Percentiles rank a stretch among this genome's conserved stretches.
Evolutionary conservation across 768 basidiomycete genomes (phyloP).

Genomic region (Cystofilobasidium ferigula): DNA sequence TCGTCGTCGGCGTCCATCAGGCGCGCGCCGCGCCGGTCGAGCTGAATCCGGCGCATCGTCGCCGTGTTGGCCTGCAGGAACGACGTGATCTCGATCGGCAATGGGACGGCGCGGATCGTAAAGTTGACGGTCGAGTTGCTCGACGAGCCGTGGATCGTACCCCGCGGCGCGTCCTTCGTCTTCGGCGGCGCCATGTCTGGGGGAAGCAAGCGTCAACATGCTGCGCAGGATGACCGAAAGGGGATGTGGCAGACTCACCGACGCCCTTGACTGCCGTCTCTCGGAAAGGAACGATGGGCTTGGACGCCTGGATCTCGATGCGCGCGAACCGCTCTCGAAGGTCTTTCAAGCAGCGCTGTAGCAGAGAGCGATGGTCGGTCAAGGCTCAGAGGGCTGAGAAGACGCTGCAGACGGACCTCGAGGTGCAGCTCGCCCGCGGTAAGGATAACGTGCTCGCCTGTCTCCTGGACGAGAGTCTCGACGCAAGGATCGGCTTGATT

Average conservation of each 20-base stretch:
- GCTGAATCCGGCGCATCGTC: slow-evolving; percentile 53
- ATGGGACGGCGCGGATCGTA: slow-evolving; percentile 67
- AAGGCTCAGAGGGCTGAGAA: not conserved
- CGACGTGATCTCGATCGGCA: slow-evolving; percentile 58
- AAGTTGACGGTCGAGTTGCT: slow-evolving; percentile 64
- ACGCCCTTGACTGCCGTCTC: slow-evolving; percentile 76
- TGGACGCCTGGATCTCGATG: slow-evolving; percentile 82
- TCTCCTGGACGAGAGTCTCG: slow-evolving; percentile 91
- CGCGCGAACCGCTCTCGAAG: slow-evolving; percentile 88
- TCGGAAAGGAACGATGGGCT: slow-evolving; percentile 94
- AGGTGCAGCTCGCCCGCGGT: slow-evolving; percentile 92
- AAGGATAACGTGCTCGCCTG: slow-evolving; percentile 92
- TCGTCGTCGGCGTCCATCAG: slow-evolving; percentile 29
- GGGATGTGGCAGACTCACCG: slow-evolving; percentile 44
- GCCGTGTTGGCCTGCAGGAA: slow-evolving; percentile 67
- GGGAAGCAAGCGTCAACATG: not conserved
- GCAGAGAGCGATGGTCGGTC: not conserved
- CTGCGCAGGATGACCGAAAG: not conserved
- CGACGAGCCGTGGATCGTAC: slow-evolving; percentile 62
- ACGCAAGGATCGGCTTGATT: slow-evolving; percentile 95
- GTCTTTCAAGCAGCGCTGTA: slow-evolving; percentile 85
- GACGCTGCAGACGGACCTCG: slow-evolving; percentile 50
- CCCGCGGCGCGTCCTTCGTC: slow-evolving; percentile 55
- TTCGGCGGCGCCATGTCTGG: slow-evolving; percentile 82
- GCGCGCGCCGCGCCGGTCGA: slow-evolving; percentile 41